phyloP scores from a whole-genome alignment of 2,329 filamentous ascomycete genomes.

The Pseudocercospora fijiensis region DNA sequence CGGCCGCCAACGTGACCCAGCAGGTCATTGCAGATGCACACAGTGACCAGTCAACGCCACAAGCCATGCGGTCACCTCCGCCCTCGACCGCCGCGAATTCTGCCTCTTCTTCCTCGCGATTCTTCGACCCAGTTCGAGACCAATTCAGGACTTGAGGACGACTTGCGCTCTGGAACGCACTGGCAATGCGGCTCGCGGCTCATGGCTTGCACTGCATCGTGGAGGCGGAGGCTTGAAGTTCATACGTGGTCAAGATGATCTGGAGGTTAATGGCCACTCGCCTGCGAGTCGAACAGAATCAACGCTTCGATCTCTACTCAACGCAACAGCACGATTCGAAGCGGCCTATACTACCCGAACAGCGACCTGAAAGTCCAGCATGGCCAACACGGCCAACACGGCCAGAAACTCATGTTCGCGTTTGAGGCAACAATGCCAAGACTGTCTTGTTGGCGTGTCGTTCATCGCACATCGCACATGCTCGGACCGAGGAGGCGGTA shows the following conservation, averaged over 20 bases:
- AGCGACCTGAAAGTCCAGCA: not conserved
- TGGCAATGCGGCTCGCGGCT: not conserved
- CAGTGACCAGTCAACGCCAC: not conserved
- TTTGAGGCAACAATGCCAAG: not conserved
- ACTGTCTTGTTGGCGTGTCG: not conserved
- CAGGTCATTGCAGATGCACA: conserved; percentile 6
- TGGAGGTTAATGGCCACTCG: not conserved
- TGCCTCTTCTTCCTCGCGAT: not conserved
- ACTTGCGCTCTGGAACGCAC: not conserved
- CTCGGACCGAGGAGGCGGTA: not conserved
- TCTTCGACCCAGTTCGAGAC: conserved; percentile 18
- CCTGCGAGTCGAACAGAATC: not conserved
- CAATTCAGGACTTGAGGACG: conserved; percentile 15
- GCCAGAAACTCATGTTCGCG: not conserved
- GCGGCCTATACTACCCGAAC: not conserved
- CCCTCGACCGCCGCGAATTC: not conserved
- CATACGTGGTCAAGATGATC: not conserved
- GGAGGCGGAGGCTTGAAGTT: not conserved
- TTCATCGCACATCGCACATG: not conserved
- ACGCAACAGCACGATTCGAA: not conserved
- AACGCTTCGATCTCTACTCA: not conserved
- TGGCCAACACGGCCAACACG: not conserved
- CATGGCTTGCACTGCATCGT: not conserved
- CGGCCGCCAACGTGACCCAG: conserved; percentile 1
- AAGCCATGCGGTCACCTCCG: not conserved